A percentile compares a stretch with the other conserved stretches of the same genome.
Conservation (phyloP, 257 asterid genomes). For the Rhazya stricta region DNA sequence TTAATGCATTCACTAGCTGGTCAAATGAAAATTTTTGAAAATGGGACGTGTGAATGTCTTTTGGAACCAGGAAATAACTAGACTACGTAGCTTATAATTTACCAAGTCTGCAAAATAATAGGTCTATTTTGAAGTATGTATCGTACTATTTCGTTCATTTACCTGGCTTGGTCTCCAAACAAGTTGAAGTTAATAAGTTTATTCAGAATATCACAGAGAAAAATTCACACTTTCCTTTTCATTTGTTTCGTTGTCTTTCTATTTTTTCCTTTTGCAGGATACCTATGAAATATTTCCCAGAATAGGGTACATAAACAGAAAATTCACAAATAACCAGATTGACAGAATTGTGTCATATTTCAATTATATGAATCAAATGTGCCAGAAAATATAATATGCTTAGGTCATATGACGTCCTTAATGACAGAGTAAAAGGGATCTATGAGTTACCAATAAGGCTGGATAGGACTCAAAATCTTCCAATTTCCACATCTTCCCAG, state of each 20-base stretch:
- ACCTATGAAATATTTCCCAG: not conserved
- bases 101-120: too few species aligned
- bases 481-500: slow-evolving; percentile 74
- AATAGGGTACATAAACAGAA: not conserved
- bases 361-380: not conserved
- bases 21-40: not conserved
- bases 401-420: not conserved
- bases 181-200: too few species aligned
- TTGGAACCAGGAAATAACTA: not conserved
- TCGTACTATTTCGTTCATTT: not conserved
- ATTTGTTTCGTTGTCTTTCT: not conserved
- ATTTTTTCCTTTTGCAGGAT: not conserved
- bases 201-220: too few species aligned
- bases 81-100: too few species aligned
- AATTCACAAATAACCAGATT: not conserved
- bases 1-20: not conserved
- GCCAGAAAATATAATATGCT: not conserved
- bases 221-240: too few species aligned
- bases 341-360: not conserved
- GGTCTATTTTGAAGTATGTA: too few species aligned
- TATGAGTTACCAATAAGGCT: slow-evolving; percentile 59
- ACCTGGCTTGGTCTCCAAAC: not conserved
- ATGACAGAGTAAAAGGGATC: not conserved
- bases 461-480: slow-evolving; percentile 78
- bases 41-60: not conserved